These are phyloP conservation scores for Guillardia theta DNA, from an alignment of 78 protist species.

Conservation along the genomic window DNA sequence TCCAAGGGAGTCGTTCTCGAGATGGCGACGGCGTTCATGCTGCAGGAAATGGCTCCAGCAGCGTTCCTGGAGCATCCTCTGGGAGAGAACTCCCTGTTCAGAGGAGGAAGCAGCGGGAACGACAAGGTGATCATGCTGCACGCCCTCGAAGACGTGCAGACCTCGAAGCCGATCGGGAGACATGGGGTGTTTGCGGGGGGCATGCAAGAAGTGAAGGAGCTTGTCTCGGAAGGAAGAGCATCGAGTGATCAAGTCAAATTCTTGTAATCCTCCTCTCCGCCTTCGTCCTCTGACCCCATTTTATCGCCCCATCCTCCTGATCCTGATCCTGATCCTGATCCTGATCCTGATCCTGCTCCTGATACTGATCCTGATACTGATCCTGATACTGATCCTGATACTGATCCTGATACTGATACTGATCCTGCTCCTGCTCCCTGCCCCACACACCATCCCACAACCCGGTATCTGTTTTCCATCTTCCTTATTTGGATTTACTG, in stretches of 20 bases:
- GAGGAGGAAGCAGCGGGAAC: neutral
- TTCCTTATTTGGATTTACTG: neutral
- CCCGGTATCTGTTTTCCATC: no score
- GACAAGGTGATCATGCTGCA: neutral
- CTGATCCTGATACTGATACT: no score
- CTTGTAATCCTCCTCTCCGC: no score
- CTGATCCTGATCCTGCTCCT: neutral
- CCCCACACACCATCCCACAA: no score
- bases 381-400: no score
- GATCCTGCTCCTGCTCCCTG: no score
- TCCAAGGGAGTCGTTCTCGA: neutral
- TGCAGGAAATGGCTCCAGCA: slow-evolving; percentile 1
- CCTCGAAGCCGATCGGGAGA: neutral
- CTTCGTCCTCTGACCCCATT: no score
- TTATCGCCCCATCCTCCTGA: no score
- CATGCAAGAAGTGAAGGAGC: neutral
- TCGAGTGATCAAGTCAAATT: no score
- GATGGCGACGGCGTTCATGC: slow-evolving; percentile 23
- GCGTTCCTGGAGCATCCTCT: neutral
- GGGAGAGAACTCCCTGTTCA: neutral
- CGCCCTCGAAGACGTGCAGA: neutral
- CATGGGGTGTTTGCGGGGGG: neutral
- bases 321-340: no score
- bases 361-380: no score
- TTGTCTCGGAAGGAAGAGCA: neutral